A percentile compares a stretch with the other conserved stretches of the same genome.
Conservation (phyloP, 805 yeast genomes). For the Grigorovia humatica region DNA sequence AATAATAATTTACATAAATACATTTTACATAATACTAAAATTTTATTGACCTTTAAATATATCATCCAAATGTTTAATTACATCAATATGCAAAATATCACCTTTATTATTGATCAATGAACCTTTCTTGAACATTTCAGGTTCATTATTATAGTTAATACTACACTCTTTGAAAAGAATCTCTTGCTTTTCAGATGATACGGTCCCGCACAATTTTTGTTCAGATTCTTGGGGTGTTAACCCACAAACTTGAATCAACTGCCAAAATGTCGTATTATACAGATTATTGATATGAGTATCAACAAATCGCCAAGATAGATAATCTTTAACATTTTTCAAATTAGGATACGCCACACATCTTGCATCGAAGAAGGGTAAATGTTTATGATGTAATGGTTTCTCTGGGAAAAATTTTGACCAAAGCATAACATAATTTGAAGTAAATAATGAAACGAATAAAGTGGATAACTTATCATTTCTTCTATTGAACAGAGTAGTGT, state of each 20-base stretch:
- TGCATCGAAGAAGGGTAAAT: slow-evolving; percentile 83
- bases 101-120: slow-evolving; percentile 45
- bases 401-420: slow-evolving; percentile 58
- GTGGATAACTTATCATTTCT: slow-evolving; percentile 71
- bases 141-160: slow-evolving; percentile 84
- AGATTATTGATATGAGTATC: slow-evolving; percentile 94
- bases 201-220: slow-evolving; percentile 59
- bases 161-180: slow-evolving; percentile 67
- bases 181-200: slow-evolving; percentile 81
- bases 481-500: slow-evolving; percentile 67
- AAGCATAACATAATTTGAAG: slow-evolving; percentile 58
- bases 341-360: slow-evolving; percentile 82
- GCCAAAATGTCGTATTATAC: slow-evolving; percentile 91
- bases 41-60: slow-evolving; percentile 25
- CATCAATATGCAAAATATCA: slow-evolving; percentile 33
- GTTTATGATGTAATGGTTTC: slow-evolving; percentile 35
- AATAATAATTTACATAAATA: not conserved
- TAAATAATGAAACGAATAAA: slow-evolving; percentile 72
- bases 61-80: slow-evolving; percentile 30
- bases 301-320: slow-evolving; percentile 89
- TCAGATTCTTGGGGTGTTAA: slow-evolving; percentile 76
- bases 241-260: slow-evolving; percentile 58
- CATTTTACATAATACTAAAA: not conserved
- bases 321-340: slow-evolving; percentile 52
- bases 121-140: slow-evolving; percentile 82